These are phyloP conservation scores for Phytophthora ramorum DNA, from an alignment of 352 stramenopile genomes.

Conservation along the genomic window DNA sequence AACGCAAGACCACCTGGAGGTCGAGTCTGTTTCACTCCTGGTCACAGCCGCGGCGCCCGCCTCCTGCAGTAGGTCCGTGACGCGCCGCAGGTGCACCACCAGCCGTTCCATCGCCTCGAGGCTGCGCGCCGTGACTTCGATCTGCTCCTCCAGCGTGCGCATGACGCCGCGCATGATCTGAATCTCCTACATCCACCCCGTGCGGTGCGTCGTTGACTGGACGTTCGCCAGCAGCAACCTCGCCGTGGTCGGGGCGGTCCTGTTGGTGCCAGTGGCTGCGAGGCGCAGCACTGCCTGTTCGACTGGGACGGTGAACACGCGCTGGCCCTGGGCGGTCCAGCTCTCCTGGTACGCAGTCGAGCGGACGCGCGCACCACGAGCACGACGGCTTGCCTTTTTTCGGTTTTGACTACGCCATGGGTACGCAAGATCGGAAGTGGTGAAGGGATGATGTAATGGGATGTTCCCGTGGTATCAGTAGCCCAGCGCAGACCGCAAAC, in stretches of 20 bases:
- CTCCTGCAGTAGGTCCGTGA: conserved; percentile 32
- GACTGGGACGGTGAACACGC: conserved; percentile 12
- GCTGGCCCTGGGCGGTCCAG: conserved; percentile 18
- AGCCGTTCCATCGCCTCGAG: conserved; percentile 43
- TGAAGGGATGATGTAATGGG: neutral
- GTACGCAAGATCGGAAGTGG: conserved; percentile 9
- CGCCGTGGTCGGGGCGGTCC: no score
- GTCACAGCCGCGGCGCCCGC: conserved; percentile 1
- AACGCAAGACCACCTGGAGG: neutral
- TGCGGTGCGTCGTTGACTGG: conserved; percentile 25
- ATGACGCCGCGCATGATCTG: conserved; percentile 36
- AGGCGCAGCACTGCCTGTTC: neutral
- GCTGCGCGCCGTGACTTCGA: conserved; percentile 42
- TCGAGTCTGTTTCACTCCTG: neutral
- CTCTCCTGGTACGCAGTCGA: conserved; percentile 6
- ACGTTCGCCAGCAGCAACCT: conserved; percentile 28
- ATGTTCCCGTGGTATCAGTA: no score
- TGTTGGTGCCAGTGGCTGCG: no score
- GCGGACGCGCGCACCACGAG: conserved; percentile 12
- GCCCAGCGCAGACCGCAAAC: neutral
- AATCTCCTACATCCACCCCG: conserved; percentile 49
- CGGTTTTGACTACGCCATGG: conserved; percentile 19
- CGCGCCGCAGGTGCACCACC: conserved; percentile 33
- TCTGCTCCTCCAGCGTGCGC: conserved; percentile 37
- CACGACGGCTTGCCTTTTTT: conserved; percentile 12